Percentiles rank a stretch among this genome's conserved stretches.
Conservation (phyloP, 495 filamentous ascomycete genomes). For the Cudoniella acicularis region DNA sequence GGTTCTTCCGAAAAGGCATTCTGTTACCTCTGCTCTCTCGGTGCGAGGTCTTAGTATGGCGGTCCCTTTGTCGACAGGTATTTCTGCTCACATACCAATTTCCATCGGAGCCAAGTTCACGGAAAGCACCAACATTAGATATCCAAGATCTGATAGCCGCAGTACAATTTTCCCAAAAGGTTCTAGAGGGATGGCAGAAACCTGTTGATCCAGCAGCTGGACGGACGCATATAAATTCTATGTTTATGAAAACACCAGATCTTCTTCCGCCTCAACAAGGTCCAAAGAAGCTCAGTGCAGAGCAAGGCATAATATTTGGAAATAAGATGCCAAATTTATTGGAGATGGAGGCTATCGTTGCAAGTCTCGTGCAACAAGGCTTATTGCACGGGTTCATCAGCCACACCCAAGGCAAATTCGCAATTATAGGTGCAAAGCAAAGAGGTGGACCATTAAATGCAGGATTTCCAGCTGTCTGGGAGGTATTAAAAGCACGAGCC, state of each 20-base stretch:
- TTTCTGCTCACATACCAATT: conserved; percentile 59
- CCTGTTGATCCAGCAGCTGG: conserved; percentile 15
- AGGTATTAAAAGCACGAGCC: conserved; percentile 22
- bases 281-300: conserved; percentile 43
- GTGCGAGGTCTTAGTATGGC: conserved; percentile 80
- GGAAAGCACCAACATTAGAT: conserved; percentile 53
- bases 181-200: conserved; percentile 46
- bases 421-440: conserved; percentile 73
- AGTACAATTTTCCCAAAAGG: conserved; percentile 46
- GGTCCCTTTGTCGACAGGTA: conserved; percentile 71
- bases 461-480: conserved; percentile 29
- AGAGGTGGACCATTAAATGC: conserved; percentile 52
- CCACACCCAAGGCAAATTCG: conserved; percentile 69
- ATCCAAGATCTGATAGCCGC: conserved; percentile 51
- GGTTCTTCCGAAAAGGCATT: conserved; percentile 75
- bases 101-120: conserved; percentile 46
- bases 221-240: conserved; percentile 16
- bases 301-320: conserved; percentile 44
- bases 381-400: conserved; percentile 86
- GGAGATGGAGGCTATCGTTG: conserved; percentile 74
- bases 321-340: conserved; percentile 53
- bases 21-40: conserved; percentile 67
- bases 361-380: conserved; percentile 74
- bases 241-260: conserved; percentile 24
- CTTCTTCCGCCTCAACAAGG: conserved; percentile 42